Percentiles rank a stretch among this genome's conserved stretches.
Evolutionary conservation across 148 eudicot species (phyloP).

Genomic region (Rheum nobile): DNA sequence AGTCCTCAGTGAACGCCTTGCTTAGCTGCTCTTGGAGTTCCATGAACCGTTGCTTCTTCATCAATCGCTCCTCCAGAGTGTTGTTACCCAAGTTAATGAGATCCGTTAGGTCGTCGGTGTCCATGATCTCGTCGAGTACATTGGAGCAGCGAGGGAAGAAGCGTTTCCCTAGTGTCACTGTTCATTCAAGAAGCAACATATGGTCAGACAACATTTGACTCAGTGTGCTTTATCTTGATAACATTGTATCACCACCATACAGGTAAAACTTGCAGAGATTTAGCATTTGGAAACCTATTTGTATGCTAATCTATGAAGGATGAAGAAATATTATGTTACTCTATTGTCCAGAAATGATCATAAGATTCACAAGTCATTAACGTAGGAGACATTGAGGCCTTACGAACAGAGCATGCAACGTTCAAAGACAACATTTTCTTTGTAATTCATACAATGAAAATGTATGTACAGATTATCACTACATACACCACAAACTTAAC

Average conservation of each 20-base stretch:
- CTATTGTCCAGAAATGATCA: not conserved
- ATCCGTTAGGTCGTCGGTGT: constrained; percentile 46
- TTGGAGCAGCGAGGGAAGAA: constrained; percentile 86
- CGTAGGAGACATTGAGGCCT: not conserved
- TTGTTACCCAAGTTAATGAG: constrained; percentile 39
- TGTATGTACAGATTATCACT: no score
- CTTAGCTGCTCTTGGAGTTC: constrained; percentile 55
- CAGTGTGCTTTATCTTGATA: not conserved
- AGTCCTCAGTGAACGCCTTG: constrained; percentile 61
- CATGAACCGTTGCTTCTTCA: constrained; percentile 46
- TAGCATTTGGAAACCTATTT: not conserved
- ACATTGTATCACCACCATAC: not conserved
- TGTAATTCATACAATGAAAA: no score
- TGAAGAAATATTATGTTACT: not conserved
- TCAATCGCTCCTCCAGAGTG: constrained; percentile 40
- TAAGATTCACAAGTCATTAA: not conserved
- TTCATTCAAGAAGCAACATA: constrained; percentile 1
- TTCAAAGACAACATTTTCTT: no score
- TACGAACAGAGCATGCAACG: no score
- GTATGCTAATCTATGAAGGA: not conserved
- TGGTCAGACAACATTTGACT: not conserved
- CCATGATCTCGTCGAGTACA: constrained; percentile 67
- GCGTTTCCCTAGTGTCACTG: constrained; percentile 88
- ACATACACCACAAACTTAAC: not conserved
- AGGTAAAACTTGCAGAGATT: not conserved